Conservation (phyloP, 2,329 filamentous ascomycete species). For the Hymenoscyphus scutula region DNA sequence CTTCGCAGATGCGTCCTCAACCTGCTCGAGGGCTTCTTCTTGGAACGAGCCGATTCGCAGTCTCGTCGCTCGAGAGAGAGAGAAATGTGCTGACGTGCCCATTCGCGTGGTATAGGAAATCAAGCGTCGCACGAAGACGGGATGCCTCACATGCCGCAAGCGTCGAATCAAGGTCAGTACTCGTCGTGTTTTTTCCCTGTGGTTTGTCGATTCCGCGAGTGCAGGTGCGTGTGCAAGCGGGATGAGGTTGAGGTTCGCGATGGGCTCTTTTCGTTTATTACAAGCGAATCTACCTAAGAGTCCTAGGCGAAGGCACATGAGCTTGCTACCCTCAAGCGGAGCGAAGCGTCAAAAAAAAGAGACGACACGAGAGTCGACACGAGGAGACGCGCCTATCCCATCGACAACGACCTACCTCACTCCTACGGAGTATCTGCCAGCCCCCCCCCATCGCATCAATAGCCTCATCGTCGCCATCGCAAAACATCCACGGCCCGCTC, state of each 20-base stretch:
- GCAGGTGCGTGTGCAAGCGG: conserved; percentile 25
- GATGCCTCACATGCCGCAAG: conserved; percentile 64
- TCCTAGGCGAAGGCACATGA: conserved; percentile 37
- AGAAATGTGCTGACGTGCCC: conserved; percentile 28
- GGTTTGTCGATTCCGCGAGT: conserved; percentile 21
- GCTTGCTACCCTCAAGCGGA: conserved; percentile 31
- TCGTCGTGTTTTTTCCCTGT: conserved; percentile 21
- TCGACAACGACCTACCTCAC: background rate
- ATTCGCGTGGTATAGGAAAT: conserved; percentile 57
- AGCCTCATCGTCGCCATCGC: background rate
- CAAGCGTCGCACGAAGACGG: conserved; percentile 71
- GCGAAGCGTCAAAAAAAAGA: conserved; percentile 17
- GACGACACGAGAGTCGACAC: conserved; percentile 6
- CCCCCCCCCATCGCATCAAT: background rate
- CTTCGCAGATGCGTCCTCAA: too few species aligned
- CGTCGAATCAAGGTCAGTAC: conserved; percentile 69
- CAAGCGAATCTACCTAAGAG: conserved; percentile 39
- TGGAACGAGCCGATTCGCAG: background rate
- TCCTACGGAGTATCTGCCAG: too few species aligned
- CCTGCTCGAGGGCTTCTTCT: too few species aligned
- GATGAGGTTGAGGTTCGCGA: conserved; percentile 35
- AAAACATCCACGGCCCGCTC: background rate
- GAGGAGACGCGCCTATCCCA: too few species aligned
- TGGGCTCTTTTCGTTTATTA: conserved; percentile 36
- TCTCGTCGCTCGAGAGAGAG: too few species aligned